Conservation (phyloP, 495 filamentous ascomycete genomes). For the Penicillium robsamsonii region DNA sequence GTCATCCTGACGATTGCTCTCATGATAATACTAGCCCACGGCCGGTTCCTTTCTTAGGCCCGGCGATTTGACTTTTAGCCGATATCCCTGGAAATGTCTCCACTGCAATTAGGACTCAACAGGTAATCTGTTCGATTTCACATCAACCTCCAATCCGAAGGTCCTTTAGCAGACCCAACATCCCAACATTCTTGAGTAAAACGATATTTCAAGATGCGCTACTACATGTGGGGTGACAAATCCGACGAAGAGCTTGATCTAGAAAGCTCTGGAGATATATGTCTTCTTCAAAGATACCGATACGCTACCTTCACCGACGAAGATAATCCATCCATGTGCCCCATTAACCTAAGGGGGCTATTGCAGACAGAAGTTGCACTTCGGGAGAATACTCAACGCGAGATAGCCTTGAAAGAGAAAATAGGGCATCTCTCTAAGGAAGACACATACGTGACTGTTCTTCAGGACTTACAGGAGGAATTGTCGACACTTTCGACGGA, state of each 20-base stretch:
- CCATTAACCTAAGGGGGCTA: background rate
- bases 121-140: background rate
- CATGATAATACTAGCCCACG: background rate
- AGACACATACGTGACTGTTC: background rate
- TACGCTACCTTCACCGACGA: background rate
- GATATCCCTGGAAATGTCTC: background rate
- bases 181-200: background rate
- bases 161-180: background rate
- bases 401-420: constrained; percentile 8
- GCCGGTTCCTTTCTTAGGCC: background rate
- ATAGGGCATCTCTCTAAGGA: background rate
- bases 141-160: background rate
- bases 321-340: background rate
- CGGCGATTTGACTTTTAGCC: background rate
- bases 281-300: constrained; percentile 4
- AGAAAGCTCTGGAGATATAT: background rate
- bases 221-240: background rate
- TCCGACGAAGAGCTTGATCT: background rate
- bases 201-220: background rate
- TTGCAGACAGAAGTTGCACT: constrained; percentile 6
- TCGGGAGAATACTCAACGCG: constrained; percentile 10
- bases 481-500: background rate
- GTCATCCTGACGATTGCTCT: background rate
- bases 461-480: background rate
- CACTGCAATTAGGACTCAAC: background rate